Evolutionary conservation across 768 basidiomycete species (phyloP).

Genomic region (Fomitopsis pulvina): DNA sequence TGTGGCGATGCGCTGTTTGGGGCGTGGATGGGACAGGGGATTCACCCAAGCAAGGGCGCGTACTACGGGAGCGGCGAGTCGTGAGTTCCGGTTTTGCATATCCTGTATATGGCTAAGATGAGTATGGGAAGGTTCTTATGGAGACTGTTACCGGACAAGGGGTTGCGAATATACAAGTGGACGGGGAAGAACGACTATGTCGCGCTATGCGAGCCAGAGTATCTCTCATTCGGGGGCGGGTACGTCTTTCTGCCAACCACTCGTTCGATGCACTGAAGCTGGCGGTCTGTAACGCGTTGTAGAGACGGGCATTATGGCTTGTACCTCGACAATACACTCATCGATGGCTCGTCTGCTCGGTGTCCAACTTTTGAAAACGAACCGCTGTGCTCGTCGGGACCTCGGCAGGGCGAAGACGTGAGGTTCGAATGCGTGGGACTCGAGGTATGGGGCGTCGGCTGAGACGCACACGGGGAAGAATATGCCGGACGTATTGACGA

Average conservation of each 20-base stretch:
- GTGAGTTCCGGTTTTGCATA: conserved; percentile 29
- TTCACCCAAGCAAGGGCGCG: conserved; percentile 49
- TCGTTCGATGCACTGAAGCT: not conserved
- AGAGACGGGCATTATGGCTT: conserved; percentile 58
- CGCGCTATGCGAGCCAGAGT: conserved; percentile 73
- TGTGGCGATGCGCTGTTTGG: conserved; percentile 66
- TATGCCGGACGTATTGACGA: not conserved
- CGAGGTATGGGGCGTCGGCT: conserved; percentile 83
- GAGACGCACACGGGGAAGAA: not conserved
- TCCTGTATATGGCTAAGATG: not conserved
- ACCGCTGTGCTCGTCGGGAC: conserved; percentile 52
- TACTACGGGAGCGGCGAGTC: conserved; percentile 92
- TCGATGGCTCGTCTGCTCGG: conserved; percentile 75
- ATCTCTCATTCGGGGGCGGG: conserved; percentile 91
- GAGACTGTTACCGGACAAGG: conserved; percentile 40
- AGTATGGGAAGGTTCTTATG: conserved; percentile 60
- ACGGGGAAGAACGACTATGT: conserved; percentile 91
- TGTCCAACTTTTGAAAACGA: conserved; percentile 89
- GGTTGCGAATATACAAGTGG: conserved; percentile 66
- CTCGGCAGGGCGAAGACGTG: conserved; percentile 40
- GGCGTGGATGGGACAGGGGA: conserved; percentile 73
- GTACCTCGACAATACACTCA: conserved; percentile 77
- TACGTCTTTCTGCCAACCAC: conserved; percentile 22
- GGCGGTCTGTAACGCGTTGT: not conserved
- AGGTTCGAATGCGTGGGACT: conserved; percentile 89